Conservation (phyloP, 2,329 filamentous ascomycete species). For the Phialophora macrospora region DNA sequence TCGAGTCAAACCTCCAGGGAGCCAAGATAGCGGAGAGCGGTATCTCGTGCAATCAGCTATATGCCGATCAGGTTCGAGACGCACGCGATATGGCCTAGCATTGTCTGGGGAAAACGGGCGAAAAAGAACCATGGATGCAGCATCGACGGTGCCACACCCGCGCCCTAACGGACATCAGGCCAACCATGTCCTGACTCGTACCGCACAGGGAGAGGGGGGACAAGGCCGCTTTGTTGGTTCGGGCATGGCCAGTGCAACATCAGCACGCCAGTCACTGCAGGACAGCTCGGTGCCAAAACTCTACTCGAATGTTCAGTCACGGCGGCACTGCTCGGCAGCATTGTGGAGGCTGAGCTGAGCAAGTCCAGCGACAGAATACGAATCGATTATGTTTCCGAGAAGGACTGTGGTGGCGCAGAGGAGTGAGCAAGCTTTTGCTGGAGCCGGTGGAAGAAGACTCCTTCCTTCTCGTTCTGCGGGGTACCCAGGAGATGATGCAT, state of each 20-base stretch:
- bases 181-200: slow-evolving; percentile 5
- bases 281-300: slow-evolving; percentile 1
- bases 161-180: slow-evolving; percentile 17
- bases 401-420: neutral
- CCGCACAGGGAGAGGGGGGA: slow-evolving; percentile 7
- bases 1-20: slow-evolving; percentile 6
- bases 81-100: slow-evolving; percentile 11
- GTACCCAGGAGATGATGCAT: neutral
- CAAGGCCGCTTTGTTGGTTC: neutral
- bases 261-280: slow-evolving; percentile 17
- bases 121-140: slow-evolving; percentile 13
- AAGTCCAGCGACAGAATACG: slow-evolving; percentile 12
- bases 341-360: slow-evolving; percentile 28
- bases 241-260: slow-evolving; percentile 24
- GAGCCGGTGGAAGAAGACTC: too few relatives aligned
- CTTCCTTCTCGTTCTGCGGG: neutral
- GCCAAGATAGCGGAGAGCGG: slow-evolving; percentile 16
- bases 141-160: slow-evolving; percentile 6
- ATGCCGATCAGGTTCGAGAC: slow-evolving; percentile 19
- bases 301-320: slow-evolving; percentile 8
- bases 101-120: slow-evolving; percentile 15
- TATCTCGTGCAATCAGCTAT: slow-evolving; percentile 11
- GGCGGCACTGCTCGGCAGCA: slow-evolving; percentile 16
- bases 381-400: slow-evolving; percentile 6
- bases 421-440: neutral